Evolutionary conservation across 1,284 basidiomycete genomes (phyloP), one percentile per base, ranked within the genome.

Genomic region (Moniliella sp.): DNA sequence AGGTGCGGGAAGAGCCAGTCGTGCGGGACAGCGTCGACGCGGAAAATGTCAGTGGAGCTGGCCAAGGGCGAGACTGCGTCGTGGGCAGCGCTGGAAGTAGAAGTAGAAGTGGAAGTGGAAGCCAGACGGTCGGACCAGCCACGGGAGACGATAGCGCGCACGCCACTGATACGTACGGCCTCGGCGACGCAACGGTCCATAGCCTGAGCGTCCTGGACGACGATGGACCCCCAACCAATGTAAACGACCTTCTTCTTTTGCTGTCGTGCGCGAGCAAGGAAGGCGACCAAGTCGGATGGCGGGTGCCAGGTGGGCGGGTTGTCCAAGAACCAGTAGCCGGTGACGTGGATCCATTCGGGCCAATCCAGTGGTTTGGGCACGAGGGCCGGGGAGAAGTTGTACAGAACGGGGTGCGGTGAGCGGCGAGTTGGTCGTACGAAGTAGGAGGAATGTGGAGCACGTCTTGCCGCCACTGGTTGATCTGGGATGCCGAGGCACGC

Each of bases 1-100:
- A 97, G 81, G 32, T 75, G 71, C 36, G 72, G 72, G 67, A 97
- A 97, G 19, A 97, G 64, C 91, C 91, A 94, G 54, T 93, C 82
- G 53, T 97, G 88, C 25, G 88, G 88, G 30, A 94, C 72, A 2
- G 82, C 82, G 15, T 75, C 68, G 37, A 97, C 75, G 1, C 74
- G 70, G 55, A 72, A 72, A 9, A 75, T 63, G 37, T 70, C 65
- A 0, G 76, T 69, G 34, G 70, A 65, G 5, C 80, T 77, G 32
- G 78, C 63, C 13, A 74, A 69, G 29, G 69, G 64, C 16, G 62
- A 59, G 31, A 64, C 43, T 14, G 43, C 28, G 15, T 47, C 34
- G n/a, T 41, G 34, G 2, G 48, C 44, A 14, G 42, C 39, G 28
- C 35, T 33, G n/a, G n/a, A n/a, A n/a, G n/a, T n/a, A n/a, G n/a